Evolutionary conservation across 1,139 yeast species (phyloP).

Genomic region (Debaryomyces robertsiae): DNA sequence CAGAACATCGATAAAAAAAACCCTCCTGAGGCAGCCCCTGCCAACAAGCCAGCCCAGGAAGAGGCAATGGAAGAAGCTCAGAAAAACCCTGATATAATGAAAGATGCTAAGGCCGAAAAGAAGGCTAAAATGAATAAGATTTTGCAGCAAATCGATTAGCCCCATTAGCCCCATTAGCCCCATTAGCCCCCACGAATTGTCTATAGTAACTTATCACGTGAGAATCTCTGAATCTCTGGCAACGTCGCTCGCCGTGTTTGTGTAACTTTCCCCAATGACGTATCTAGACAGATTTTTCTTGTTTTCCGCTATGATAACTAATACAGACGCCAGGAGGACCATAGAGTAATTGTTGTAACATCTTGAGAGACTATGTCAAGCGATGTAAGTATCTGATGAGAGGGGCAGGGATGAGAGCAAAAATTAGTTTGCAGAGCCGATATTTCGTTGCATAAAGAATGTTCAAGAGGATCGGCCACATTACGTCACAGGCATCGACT

Average conservation of each 20-base stretch:
- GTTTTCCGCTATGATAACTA: conserved; percentile 1
- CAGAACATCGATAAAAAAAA: conserved; percentile 31
- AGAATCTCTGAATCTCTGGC: background rate
- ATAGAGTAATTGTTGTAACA: conserved; percentile 1
- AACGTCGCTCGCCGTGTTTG: background rate
- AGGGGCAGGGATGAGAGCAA: background rate
- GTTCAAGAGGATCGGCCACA: conserved; percentile 10
- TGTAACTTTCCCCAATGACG: background rate
- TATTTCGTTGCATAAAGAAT: background rate
- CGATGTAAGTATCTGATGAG: conserved; percentile 27
- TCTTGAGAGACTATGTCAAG: conserved; percentile 23
- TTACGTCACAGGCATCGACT: conserved; percentile 16
- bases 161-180: no score
- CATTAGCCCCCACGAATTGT: background rate
- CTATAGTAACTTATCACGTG: background rate
- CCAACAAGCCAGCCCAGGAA: conserved; percentile 40
- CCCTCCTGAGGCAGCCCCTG: conserved; percentile 49
- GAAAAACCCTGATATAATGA: conserved; percentile 32
- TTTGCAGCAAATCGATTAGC: conserved; percentile 18
- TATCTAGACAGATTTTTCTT: background rate
- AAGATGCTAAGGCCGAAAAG: conserved; percentile 27
- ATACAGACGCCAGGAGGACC: background rate
- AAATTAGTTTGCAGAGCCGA: background rate
- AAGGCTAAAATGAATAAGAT: conserved; percentile 30
- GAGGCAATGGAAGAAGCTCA: conserved; percentile 40